These are phyloP conservation scores for Termitomyces sp. DNA, from an alignment of 768 basidiomycete genomes.

Conservation along the genomic window DNA sequence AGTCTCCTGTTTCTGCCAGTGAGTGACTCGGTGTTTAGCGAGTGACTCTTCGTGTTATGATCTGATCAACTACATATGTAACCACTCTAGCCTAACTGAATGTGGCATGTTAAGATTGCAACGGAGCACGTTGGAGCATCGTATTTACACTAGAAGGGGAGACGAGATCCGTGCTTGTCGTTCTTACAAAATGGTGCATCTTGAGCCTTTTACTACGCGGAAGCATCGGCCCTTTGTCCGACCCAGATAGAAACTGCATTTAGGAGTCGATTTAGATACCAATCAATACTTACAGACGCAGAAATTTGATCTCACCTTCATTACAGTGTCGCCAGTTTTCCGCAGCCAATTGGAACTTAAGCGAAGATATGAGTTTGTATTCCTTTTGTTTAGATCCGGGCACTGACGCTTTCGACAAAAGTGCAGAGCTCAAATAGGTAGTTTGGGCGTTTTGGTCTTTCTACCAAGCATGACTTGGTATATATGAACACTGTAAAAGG, in stretches of 20 bases:
- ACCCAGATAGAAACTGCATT: not conserved
- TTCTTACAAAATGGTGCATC: not conserved
- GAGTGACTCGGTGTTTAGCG: too few species aligned
- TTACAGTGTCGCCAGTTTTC: not conserved
- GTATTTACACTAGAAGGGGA: not conserved
- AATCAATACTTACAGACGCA: too few species aligned
- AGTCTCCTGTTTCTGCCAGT: too few species aligned
- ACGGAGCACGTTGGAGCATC: not conserved
- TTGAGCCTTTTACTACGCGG: not conserved
- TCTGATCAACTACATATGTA: not conserved
- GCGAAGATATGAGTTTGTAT: not conserved
- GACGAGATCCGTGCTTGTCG: not conserved
- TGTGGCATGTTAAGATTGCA: not conserved
- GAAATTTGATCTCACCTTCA: not conserved
- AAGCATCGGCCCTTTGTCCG: not conserved
- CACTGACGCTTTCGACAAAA: not conserved
- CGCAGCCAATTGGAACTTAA: not conserved
- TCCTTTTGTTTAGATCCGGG: not conserved
- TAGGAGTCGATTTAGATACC: not conserved
- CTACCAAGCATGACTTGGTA: not conserved
- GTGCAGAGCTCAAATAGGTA: not conserved
- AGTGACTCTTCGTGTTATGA: not conserved
- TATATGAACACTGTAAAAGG: not conserved
- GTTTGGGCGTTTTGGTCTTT: not conserved
- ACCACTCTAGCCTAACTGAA: not conserved